Conservation (phyloP, 148 eudicot genomes). For the Fagopyrum tataricum region DNA sequence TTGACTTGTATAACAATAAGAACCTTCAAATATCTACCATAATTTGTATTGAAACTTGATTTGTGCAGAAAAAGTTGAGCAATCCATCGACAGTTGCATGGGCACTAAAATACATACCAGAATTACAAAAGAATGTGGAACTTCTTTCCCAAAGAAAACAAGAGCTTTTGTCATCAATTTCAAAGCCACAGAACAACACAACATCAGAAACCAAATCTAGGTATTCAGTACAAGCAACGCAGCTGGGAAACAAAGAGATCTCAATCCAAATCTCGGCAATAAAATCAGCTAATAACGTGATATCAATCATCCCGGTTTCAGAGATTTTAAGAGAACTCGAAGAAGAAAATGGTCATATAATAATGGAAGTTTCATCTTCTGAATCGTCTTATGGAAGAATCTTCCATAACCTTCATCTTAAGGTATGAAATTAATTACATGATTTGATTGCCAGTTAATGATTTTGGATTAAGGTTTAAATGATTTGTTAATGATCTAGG, state of each 20-base stretch:
- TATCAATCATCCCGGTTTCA: conserved; percentile 18
- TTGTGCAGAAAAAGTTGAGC: not conserved
- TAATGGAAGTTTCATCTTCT: conserved; percentile 39
- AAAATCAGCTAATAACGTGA: conserved; percentile 3
- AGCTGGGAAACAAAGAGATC: conserved; percentile 31
- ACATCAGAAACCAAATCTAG: not conserved
- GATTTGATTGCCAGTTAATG: not conserved
- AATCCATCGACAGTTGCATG: not conserved
- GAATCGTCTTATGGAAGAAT: conserved; percentile 37
- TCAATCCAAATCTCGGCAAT: conserved; percentile 37
- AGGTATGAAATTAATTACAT: not conserved
- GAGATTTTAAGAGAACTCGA: conserved; percentile 37
- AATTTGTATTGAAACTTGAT: too few relatives aligned
- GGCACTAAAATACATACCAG: not conserved
- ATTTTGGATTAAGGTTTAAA: not conserved
- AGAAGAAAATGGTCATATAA: conserved; percentile 30
- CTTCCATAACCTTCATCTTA: conserved; percentile 26
- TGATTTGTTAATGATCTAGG: conserved; percentile 25
- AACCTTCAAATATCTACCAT: too few relatives aligned
- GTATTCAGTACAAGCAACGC: conserved; percentile 23
- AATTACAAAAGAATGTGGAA: not conserved
- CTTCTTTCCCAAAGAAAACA: conserved; percentile 32
- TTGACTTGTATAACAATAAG: too few relatives aligned
- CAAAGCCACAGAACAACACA: not conserved
- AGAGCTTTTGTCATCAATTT: conserved; percentile 11